These are phyloP conservation scores for Monsonia emarginata DNA, from an alignment of 441 rosid species.

Conservation along the genomic window DNA sequence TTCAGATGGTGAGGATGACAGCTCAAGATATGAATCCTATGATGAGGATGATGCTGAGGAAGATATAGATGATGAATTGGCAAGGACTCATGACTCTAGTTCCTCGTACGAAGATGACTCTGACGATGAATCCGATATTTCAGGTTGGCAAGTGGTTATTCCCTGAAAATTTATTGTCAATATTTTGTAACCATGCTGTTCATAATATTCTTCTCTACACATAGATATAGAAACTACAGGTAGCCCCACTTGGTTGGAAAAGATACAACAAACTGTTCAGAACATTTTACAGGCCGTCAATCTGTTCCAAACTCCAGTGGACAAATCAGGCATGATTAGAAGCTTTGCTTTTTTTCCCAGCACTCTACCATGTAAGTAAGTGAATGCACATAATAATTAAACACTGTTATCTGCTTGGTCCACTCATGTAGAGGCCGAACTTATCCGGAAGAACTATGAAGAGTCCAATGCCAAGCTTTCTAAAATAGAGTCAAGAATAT, in stretches of 20 bases:
- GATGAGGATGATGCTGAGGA: slow-evolving; percentile 15
- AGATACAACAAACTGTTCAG: slow-evolving; percentile 59
- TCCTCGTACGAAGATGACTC: background rate
- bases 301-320: slow-evolving; percentile 56
- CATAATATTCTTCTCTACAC: background rate
- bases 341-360: background rate
- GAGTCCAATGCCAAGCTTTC: slow-evolving; percentile 65
- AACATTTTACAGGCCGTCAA: slow-evolving; percentile 53
- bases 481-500: slow-evolving; percentile 75
- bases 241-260: slow-evolving; percentile 73
- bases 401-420: background rate
- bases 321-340: slow-evolving; percentile 48
- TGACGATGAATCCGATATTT: background rate
- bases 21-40: slow-evolving; percentile 22
- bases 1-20: slow-evolving; percentile 64
- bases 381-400: background rate
- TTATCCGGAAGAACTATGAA: slow-evolving; percentile 74
- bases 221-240: slow-evolving; percentile 39
- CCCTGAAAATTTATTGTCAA: background rate
- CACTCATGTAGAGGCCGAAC: slow-evolving; percentile 58
- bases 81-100: background rate
- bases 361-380: background rate
- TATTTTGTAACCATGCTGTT: background rate
- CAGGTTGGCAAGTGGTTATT: background rate
- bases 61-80: background rate